phyloP scores from a whole-genome alignment of 2,329 filamentous ascomycete species.

The Metarhizium humberi region DNA sequence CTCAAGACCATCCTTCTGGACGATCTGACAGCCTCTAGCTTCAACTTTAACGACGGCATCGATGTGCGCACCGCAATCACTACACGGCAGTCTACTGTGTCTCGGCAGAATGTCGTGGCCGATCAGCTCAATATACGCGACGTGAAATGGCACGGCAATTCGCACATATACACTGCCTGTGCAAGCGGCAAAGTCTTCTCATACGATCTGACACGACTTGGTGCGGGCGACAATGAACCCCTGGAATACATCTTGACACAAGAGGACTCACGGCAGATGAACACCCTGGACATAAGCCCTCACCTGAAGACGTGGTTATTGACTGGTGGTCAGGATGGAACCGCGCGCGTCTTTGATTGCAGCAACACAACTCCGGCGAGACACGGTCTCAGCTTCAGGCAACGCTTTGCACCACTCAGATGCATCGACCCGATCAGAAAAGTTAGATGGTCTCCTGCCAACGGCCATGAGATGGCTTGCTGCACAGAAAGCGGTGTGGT shows the following conservation, averaged over 20 bases:
- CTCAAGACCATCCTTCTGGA: slow-evolving; percentile 52
- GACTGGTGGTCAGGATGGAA: slow-evolving; percentile 55
- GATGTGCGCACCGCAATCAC: slow-evolving; percentile 49
- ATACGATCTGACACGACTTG: slow-evolving; percentile 48
- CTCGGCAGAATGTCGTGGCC: slow-evolving; percentile 29
- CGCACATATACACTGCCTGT: slow-evolving; percentile 52
- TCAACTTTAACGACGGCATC: slow-evolving; percentile 43
- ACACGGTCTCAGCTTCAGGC: slow-evolving; percentile 41
- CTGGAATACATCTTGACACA: slow-evolving; percentile 48
- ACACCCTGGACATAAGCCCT: slow-evolving; percentile 54
- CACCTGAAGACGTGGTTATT: slow-evolving; percentile 47
- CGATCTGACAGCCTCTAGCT: slow-evolving; percentile 26
- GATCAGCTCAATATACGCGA: slow-evolving; percentile 57
- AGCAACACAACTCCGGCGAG: slow-evolving; percentile 34
- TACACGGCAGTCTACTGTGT: slow-evolving; percentile 33
- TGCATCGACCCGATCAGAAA: slow-evolving; percentile 41
- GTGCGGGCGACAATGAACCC: slow-evolving; percentile 31
- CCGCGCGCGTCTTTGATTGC: slow-evolving; percentile 53
- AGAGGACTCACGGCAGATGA: slow-evolving; percentile 55
- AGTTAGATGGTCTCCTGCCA: slow-evolving; percentile 55
- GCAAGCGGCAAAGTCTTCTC: slow-evolving; percentile 56
- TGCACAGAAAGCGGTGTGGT: slow-evolving; percentile 53
- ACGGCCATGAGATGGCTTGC: slow-evolving; percentile 54
- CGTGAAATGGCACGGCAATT: slow-evolving; percentile 47
- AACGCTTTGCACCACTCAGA: slow-evolving; percentile 30